phyloP scores from a whole-genome alignment of 2,329 filamentous ascomycete species.

The Aspergillus quadricinctus region DNA sequence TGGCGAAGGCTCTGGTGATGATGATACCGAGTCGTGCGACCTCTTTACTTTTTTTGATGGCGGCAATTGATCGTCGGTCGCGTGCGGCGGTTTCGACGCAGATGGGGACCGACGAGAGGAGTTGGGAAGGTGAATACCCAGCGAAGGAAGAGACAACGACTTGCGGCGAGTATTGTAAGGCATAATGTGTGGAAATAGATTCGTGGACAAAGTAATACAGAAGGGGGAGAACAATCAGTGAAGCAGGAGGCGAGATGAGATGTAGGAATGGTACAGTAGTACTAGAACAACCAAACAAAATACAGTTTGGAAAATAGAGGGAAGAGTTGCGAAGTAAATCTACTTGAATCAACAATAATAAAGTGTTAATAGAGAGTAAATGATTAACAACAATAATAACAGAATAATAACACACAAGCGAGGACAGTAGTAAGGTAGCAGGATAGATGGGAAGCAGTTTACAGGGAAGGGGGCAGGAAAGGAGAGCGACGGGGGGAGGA shows the following conservation, averaged over 20 bases:
- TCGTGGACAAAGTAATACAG: conserved; percentile 7
- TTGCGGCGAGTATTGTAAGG: conserved; percentile 96
- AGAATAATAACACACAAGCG: conserved; percentile 11
- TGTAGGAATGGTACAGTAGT: background rate
- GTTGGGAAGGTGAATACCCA: conserved; percentile 80
- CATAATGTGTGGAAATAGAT: conserved; percentile 50
- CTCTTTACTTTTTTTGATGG: conserved; percentile 71
- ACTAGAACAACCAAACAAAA: background rate
- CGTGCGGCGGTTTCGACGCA: conserved; percentile 59
- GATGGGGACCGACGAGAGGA: conserved; percentile 57
- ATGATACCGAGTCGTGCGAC: conserved; percentile 57
- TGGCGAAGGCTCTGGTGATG: conserved; percentile 35
- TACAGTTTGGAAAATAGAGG: background rate
- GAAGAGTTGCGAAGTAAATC: background rate
- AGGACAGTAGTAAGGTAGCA: conserved; percentile 13
- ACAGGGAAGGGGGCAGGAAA: conserved; percentile 13
- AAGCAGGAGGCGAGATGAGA: background rate
- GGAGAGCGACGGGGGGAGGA: conserved; percentile 5
- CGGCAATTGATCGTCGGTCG: conserved; percentile 49
- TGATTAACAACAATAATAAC: conserved; percentile 4
- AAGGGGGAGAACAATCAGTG: conserved; percentile 2
- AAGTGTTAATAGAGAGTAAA: conserved; percentile 2
- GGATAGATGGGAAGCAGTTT: conserved; percentile 16
- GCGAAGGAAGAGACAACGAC: conserved; percentile 84
- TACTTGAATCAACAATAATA: background rate